Conservation (phyloP, 768 basidiomycete species). For the Cystofilobasidium bisporidii region DNA sequence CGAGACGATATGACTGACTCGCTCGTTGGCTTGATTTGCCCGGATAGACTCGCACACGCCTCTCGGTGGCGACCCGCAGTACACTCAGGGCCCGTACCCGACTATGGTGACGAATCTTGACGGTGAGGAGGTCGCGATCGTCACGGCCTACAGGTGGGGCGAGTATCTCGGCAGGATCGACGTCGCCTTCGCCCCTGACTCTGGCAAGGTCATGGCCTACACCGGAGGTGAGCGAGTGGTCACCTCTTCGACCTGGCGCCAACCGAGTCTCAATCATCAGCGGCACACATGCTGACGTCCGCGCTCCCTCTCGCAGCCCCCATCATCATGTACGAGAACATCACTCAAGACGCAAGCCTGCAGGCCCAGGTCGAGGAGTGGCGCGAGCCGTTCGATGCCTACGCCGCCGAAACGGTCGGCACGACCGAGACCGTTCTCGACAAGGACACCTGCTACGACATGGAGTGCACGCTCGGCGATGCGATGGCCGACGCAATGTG, state of each 20-base stretch:
- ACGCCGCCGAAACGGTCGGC: conserved; percentile 42
- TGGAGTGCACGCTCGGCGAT: conserved; percentile 46
- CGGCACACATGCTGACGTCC: not conserved
- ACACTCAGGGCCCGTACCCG: conserved; percentile 44
- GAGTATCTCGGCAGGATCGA: conserved; percentile 47
- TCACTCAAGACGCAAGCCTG: conserved; percentile 36
- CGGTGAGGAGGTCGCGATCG: conserved; percentile 43
- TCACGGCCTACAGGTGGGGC: conserved; percentile 40
- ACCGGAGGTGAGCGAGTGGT: conserved; percentile 38
- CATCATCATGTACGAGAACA: conserved; percentile 42
- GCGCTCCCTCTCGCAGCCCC: conserved; percentile 28
- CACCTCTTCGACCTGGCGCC: not conserved
- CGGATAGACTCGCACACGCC: conserved; percentile 48
- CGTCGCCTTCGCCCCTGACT: conserved; percentile 41
- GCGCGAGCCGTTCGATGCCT: conserved; percentile 43
- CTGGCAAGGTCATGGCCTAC: conserved; percentile 43
- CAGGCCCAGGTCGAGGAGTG: conserved; percentile 43
- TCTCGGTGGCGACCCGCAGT: conserved; percentile 42
- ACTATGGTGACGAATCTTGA: conserved; percentile 45
- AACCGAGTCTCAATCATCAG: not conserved
- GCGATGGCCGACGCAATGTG: conserved; percentile 43
- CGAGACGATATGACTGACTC: no score
- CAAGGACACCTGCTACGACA: conserved; percentile 43
- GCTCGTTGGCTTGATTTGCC: no score
- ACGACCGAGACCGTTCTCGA: conserved; percentile 39